phyloP scores from a whole-genome alignment of 208 protist genomes.

The Porcisia hertigi region DNA sequence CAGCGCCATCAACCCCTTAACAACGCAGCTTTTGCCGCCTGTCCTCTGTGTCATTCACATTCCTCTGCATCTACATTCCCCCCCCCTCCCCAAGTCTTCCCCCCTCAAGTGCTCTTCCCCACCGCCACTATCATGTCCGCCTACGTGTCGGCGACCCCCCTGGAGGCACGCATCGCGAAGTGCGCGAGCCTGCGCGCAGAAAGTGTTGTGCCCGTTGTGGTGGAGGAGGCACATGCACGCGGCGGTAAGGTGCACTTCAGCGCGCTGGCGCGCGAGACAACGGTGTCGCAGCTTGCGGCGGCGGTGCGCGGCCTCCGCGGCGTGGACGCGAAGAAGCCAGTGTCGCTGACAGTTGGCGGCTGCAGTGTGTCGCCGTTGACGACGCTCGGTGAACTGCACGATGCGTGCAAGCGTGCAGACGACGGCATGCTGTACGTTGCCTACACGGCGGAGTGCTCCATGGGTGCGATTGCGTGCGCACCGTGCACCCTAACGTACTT shows the following conservation, averaged over 20 bases:
- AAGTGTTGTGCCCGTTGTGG: constrained; percentile 20
- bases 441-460: constrained; percentile 24
- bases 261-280: constrained; percentile 29
- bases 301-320: constrained; percentile 26
- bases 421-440: constrained; percentile 44
- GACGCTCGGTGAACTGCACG: constrained; percentile 36
- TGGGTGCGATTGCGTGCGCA: not conserved
- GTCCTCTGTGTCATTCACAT: no score
- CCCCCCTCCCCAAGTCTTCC: not conserved
- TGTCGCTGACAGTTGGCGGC: constrained; percentile 29
- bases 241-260: constrained; percentile 38
- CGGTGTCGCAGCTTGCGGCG: constrained; percentile 26
- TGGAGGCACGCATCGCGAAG: constrained; percentile 25
- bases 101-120: not conserved
- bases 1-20: no score
- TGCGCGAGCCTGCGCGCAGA: constrained; percentile 11
- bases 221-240: constrained; percentile 18
- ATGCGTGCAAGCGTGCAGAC: constrained; percentile 30
- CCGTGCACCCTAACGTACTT: no score
- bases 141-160: constrained; percentile 20
- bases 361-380: constrained; percentile 25
- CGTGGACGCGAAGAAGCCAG: constrained; percentile 21
- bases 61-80: no score
- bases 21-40: no score
- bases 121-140: constrained; percentile 16